A percentile compares a stretch with the other conserved stretches of the same genome.
Conservation (phyloP, 305 asterid species). For the Rubia occidens region DNA sequence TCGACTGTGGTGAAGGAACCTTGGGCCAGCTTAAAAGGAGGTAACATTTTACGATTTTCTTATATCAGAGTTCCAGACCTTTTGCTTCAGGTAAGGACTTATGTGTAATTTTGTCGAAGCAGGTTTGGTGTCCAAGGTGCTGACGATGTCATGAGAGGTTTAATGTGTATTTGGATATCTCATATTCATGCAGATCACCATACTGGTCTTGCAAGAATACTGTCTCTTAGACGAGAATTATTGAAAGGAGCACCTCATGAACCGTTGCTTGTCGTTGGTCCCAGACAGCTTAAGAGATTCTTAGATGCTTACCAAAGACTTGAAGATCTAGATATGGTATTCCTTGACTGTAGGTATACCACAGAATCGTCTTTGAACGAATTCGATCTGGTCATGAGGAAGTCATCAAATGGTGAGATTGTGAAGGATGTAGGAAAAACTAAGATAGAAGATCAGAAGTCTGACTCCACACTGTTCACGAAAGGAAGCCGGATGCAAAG, state of each 20-base stretch:
- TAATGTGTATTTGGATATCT: slow-evolving; percentile 85
- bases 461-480: slow-evolving; percentile 39
- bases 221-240: slow-evolving; percentile 57
- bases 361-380: slow-evolving; percentile 46
- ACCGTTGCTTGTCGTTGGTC: slow-evolving; percentile 69
- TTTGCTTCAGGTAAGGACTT: slow-evolving; percentile 2
- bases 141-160: slow-evolving; percentile 58
- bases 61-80: slow-evolving; percentile 2
- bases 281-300: slow-evolving; percentile 67
- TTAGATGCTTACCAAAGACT: slow-evolving; percentile 87
- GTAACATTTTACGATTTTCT: slow-evolving; percentile 24
- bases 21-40: slow-evolving; percentile 89
- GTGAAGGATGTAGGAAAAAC: slow-evolving; percentile 16
- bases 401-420: slow-evolving; percentile 5
- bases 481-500: slow-evolving; percentile 71
- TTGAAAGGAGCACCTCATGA: slow-evolving; percentile 53
- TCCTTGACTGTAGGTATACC: slow-evolving; percentile 69
- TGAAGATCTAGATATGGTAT: slow-evolving; percentile 83
- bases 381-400: slow-evolving; percentile 13
- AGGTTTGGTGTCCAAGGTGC: slow-evolving; percentile 76
- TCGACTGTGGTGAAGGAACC: slow-evolving; percentile 96
- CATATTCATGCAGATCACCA: slow-evolving; percentile 98
- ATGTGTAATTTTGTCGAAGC: slow-evolving; percentile 14
- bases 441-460: slow-evolving; percentile 15
- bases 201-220: slow-evolving; percentile 84